Conservation (phyloP, 176 grass and related monocot species). For the Chrysopogon serrulatus region DNA sequence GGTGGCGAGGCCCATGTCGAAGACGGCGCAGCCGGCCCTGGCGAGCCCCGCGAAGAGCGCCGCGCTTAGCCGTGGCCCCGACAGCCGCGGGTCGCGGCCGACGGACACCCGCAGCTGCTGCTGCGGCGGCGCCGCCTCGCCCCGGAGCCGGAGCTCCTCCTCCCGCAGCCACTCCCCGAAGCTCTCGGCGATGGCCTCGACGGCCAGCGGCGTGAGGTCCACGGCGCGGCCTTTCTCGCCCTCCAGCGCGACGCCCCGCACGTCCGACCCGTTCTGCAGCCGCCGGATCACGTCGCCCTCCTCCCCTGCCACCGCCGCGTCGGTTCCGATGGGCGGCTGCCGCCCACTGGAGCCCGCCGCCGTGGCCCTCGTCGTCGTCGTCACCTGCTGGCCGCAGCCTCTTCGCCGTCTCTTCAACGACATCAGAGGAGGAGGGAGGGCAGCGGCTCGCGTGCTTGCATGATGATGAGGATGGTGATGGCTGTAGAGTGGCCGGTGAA, state of each 20-base stretch:
- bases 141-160: not conserved
- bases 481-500: conserved; percentile 17
- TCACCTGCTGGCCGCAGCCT: not conserved
- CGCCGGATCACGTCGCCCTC: conserved; percentile 51
- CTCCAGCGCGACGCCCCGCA: conserved; percentile 73
- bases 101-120: conserved; percentile 47
- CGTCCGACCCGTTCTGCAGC: conserved; percentile 81
- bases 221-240: conserved; percentile 70
- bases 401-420: not conserved
- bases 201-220: conserved; percentile 71
- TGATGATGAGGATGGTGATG: not conserved
- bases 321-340: not conserved
- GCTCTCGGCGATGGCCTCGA: conserved; percentile 67
- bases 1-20: conserved; percentile 83
- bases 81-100: conserved; percentile 66
- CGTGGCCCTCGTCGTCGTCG: not conserved
- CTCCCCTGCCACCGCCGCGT: not conserved
- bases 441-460: conserved; percentile 5
- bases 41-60: conserved; percentile 64
- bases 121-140: not conserved
- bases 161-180: conserved; percentile 81
- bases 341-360: not conserved
- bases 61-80: conserved; percentile 45
- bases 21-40: conserved; percentile 60
- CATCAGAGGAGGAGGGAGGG: not conserved